These are phyloP conservation scores for Aspergillus sp. DNA, from an alignment of 2,329 filamentous ascomycete genomes.

Conservation along the genomic window DNA sequence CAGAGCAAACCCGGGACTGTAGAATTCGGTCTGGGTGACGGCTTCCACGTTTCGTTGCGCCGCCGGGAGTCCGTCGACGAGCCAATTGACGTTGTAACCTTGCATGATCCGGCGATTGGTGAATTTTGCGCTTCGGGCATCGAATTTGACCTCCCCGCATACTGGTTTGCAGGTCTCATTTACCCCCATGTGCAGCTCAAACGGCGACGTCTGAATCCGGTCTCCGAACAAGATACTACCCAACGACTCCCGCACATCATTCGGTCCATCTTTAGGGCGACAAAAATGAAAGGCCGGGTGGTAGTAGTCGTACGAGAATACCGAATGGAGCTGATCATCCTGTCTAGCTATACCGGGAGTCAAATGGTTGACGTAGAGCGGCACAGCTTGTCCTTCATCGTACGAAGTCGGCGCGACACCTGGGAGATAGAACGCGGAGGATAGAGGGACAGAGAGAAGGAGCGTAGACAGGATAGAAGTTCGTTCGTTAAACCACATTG, in stretches of 20 bases:
- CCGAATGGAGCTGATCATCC: constrained; percentile 79
- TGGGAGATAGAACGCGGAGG: constrained; percentile 84
- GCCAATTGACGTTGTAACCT: constrained; percentile 89
- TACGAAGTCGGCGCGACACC: constrained; percentile 94
- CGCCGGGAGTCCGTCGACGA: constrained; percentile 88
- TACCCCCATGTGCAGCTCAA: constrained; percentile 75
- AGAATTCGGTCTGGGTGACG: constrained; percentile 70
- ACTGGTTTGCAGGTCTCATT: constrained; percentile 83
- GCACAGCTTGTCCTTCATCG: constrained; percentile 68
- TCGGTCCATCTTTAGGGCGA: constrained; percentile 64
- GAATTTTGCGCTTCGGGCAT: constrained; percentile 63
- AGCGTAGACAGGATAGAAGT: constrained; percentile 23
- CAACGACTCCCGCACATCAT: constrained; percentile 78
- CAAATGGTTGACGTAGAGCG: constrained; percentile 86
- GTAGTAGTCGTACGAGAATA: constrained; percentile 96
- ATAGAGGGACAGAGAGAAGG: constrained; percentile 28
- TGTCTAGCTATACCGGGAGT: constrained; percentile 71
- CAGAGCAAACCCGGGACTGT: constrained; percentile 84
- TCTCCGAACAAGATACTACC: constrained; percentile 97
- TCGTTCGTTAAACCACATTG: constrained; percentile 31
- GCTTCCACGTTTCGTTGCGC: constrained; percentile 75
- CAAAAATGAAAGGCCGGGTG: constrained; percentile 84
- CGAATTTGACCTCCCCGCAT: constrained; percentile 62
- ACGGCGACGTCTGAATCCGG: constrained; percentile 93
- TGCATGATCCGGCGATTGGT: constrained; percentile 76